These are phyloP conservation scores for Fusarium piperis DNA, from an alignment of 2,329 filamentous ascomycete species.

Conservation along the genomic window DNA sequence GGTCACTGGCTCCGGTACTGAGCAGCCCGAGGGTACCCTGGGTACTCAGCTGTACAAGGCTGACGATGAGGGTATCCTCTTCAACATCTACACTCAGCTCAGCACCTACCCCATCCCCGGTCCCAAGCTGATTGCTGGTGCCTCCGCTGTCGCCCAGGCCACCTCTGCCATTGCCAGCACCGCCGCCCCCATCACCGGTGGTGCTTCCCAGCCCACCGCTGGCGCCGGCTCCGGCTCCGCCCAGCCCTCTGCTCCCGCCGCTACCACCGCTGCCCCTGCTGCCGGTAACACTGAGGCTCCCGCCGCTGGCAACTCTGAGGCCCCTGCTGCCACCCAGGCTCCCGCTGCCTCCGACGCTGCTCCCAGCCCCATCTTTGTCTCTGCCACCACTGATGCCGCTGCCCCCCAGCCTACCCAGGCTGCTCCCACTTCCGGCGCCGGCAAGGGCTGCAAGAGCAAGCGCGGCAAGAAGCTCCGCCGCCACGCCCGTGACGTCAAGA, in stretches of 20 bases:
- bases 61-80: constrained; percentile 46
- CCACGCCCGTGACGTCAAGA: constrained; percentile 36
- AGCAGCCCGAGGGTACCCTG: constrained; percentile 46
- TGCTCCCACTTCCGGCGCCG: constrained; percentile 12
- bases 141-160: constrained; percentile 29
- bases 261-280: neutral
- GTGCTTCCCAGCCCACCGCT: constrained; percentile 15
- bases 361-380: neutral
- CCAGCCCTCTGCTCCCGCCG: constrained; percentile 7
- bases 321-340: constrained; percentile 19
- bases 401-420: constrained; percentile 29
- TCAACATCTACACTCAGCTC: constrained; percentile 46
- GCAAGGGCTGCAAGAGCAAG: constrained; percentile 30
- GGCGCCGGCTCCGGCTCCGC: constrained; percentile 14
- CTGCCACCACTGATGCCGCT: constrained; percentile 21
- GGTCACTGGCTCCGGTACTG: constrained; percentile 54
- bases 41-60: constrained; percentile 46
- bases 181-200: constrained; percentile 22
- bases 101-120: constrained; percentile 44
- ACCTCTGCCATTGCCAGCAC: constrained; percentile 28
- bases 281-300: constrained; percentile 12
- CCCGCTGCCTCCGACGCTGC: neutral
- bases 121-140: constrained; percentile 39
- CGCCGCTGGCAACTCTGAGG: neutral
- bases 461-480: constrained; percentile 39